These are phyloP conservation scores for Aspergillus bertholletiae DNA, from an alignment of 495 filamentous ascomycete species.

Conservation along the genomic window DNA sequence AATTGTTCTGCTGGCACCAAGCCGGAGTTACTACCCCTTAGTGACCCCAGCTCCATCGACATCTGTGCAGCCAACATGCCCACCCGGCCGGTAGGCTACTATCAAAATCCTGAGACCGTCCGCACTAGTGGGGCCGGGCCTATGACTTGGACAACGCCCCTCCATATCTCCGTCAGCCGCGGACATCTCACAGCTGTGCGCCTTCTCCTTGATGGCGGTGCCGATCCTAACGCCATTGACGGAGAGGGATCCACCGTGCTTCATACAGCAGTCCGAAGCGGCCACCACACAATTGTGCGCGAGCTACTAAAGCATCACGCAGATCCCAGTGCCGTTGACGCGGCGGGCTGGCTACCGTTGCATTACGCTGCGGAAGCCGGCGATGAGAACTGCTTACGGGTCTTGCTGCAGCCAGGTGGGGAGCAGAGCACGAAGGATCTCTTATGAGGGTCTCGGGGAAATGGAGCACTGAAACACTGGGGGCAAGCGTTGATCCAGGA, in stretches of 20 bases:
- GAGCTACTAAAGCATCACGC: constrained; percentile 5
- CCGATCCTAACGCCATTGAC: constrained; percentile 9
- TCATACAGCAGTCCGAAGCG: constrained; percentile 3
- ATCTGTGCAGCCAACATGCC: background rate
- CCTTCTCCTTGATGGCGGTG: constrained; percentile 9
- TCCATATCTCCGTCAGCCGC: constrained; percentile 5
- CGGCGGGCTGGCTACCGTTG: constrained; percentile 7
- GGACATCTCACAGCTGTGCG: constrained; percentile 5
- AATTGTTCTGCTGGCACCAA: background rate
- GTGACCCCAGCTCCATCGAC: too few relatives aligned
- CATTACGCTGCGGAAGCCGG: constrained; percentile 9
- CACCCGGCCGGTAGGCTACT: background rate
- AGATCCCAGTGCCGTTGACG: constrained; percentile 1
- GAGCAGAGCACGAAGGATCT: too few relatives aligned
- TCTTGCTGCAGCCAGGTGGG: constrained; percentile 4
- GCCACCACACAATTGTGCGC: constrained; percentile 4
- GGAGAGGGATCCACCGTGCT: constrained; percentile 3
- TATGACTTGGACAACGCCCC: constrained; percentile 7
- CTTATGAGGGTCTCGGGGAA: too few relatives aligned
- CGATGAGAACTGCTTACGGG: constrained; percentile 6
- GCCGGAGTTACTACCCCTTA: background rate
- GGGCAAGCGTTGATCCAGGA: too few relatives aligned
- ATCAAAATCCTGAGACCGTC: background rate
- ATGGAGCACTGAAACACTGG: too few relatives aligned
- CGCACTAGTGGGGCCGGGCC: background rate